Evolutionary conservation across 2,329 filamentous ascomycete genomes (phyloP).

Genomic region (Colletotrichum karsti): DNA sequence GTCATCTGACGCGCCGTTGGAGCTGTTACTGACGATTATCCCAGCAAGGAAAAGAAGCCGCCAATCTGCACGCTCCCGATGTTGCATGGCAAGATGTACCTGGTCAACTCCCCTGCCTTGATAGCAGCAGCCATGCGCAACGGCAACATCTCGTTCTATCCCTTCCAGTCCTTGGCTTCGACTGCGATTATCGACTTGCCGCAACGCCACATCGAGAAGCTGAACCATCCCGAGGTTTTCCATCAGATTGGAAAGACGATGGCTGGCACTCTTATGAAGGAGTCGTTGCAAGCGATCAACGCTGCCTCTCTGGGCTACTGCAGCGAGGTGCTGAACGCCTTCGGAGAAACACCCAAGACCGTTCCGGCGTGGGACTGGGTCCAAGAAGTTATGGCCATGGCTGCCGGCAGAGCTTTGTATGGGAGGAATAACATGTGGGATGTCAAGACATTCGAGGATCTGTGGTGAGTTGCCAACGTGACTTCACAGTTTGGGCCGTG

Average conservation of each 20-base stretch:
- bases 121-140: constrained; percentile 49
- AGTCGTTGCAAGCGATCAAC: constrained; percentile 44
- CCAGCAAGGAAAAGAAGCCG: constrained; percentile 33
- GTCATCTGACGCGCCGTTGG: constrained; percentile 8
- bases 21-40: neutral
- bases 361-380: constrained; percentile 48
- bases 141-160: constrained; percentile 52
- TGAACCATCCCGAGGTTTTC: constrained; percentile 35
- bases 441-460: constrained; percentile 36
- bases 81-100: constrained; percentile 51
- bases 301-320: constrained; percentile 44
- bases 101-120: constrained; percentile 50
- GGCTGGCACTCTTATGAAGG: constrained; percentile 40
- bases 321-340: constrained; percentile 35
- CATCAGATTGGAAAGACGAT: constrained; percentile 46
- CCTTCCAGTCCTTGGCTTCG: constrained; percentile 46
- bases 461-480: constrained; percentile 41
- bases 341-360: constrained; percentile 33
- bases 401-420: constrained; percentile 48
- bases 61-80: constrained; percentile 55
- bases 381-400: constrained; percentile 44
- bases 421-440: constrained; percentile 48
- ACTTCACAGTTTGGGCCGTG: neutral
- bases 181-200: constrained; percentile 47
- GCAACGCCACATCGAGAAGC: constrained; percentile 31